Evolutionary conservation across 75 land plant species (phyloP).

Genomic region (Cryptomeria japonica): DNA sequence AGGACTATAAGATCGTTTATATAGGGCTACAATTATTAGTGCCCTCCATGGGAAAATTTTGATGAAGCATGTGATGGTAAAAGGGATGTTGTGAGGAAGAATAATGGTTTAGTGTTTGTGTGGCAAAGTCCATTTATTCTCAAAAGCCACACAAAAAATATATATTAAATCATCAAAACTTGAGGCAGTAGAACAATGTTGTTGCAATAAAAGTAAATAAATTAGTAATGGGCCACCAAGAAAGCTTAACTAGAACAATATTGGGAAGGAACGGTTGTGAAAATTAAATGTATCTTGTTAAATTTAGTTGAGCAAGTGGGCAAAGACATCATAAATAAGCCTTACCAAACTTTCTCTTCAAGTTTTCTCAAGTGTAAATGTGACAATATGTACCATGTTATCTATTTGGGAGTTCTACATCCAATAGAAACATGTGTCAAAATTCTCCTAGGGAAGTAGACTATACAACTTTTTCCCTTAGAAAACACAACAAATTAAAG

Average conservation of each 20-base stretch:
- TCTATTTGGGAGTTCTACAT: slow-evolving; percentile 89
- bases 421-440: neutral
- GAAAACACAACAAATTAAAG: no score
- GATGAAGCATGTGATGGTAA: no score
- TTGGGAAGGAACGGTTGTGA: neutral
- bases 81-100: no score
- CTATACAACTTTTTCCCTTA: neutral
- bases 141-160: no score
- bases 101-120: no score
- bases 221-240: neutral
- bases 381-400: slow-evolving; percentile 95
- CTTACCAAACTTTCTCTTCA: slow-evolving; percentile 90
- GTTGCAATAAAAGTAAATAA: no score
- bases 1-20: no score
- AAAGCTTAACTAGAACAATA: neutral
- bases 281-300: neutral
- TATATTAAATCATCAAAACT: no score
- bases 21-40: no score
- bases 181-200: no score
- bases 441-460: neutral
- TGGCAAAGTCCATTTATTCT: no score
- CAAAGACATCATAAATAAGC: slow-evolving; percentile 83
- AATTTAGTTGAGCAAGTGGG: slow-evolving; percentile 15
- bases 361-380: slow-evolving; percentile 84
- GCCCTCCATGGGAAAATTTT: no score